Evolutionary conservation across 1,284 basidiomycete genomes (phyloP), one percentile per base, ranked within the genome.

Genomic region (Taiwanofungus camphoratus): DNA sequence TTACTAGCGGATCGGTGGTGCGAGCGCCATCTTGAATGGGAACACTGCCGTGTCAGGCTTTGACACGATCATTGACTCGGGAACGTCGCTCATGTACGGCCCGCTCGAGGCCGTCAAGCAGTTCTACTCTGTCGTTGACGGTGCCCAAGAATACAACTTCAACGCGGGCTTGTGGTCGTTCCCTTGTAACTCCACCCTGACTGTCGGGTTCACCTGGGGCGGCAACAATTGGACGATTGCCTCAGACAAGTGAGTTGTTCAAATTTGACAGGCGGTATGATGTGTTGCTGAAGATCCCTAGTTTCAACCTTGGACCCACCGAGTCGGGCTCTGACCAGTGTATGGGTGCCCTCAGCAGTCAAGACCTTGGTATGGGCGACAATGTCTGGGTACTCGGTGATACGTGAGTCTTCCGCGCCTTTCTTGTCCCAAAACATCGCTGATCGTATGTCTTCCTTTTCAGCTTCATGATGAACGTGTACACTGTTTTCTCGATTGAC

Each of bases 51-150:
- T 59, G 15, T 50, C 44, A 3, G 42, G 48, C 9, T 23, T 64
- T 26, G 46, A 52, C 13, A 61, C 64, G 13, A 59, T 72, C 53
- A 66, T 75, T 36, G 67, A 71, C 56, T 69, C 70, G 3, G 71
- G 72, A 32, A 73, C 73, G 12, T 74, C 75, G 34, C 55, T 78
- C 48, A 66, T 79, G 56, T 55, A 74, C 2, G 76, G 73, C 23
- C 69, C 73, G 34, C 54, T 65, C 1, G 48, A 63, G 24, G 62
- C 69, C 19, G 70, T 74, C 11, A 60, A 59, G 22, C 45, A 54
- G 35, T 63, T 79, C 47, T 79, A 76, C 55, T 53, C 51, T 15
- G 42, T 55, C 16, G 70, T 80, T 33, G 58, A 61, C 13, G 71
- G 73, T 20, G 54, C 73, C 37, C 48, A 55, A 41, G 52, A 34